These are phyloP conservation scores for Verticillium longisporum DNA, from an alignment of 2,329 filamentous ascomycete species.

Conservation along the genomic window DNA sequence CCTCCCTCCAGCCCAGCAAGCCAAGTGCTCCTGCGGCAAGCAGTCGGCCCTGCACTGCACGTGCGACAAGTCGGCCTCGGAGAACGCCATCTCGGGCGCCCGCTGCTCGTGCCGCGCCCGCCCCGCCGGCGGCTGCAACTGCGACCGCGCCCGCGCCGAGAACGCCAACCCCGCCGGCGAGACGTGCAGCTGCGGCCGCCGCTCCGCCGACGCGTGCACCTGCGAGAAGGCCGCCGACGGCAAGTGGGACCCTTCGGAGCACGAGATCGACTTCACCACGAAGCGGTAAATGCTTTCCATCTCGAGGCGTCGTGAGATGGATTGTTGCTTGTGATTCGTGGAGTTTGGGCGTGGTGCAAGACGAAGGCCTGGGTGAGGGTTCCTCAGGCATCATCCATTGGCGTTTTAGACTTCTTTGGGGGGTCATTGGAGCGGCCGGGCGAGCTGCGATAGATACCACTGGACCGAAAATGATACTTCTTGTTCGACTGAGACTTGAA, in stretches of 20 bases:
- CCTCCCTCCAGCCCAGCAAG: constrained; percentile 47
- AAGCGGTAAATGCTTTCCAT: constrained; percentile 35
- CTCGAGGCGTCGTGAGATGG: not conserved
- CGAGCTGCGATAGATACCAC: not conserved
- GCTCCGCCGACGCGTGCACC: constrained; percentile 67
- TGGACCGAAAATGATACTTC: not conserved
- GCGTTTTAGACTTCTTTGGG: not conserved
- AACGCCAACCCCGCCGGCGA: constrained; percentile 55
- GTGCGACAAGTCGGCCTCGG: constrained; percentile 67
- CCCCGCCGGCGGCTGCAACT: constrained; percentile 75
- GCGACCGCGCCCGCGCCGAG: constrained; percentile 64
- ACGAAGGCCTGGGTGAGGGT: not conserved
- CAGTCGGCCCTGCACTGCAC: constrained; percentile 79
- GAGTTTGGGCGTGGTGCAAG: not conserved
- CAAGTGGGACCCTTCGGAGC: constrained; percentile 49
- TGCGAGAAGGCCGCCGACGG: constrained; percentile 67
- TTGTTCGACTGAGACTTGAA: no score
- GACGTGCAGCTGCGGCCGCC: constrained; percentile 71
- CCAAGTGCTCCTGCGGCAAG: constrained; percentile 84
- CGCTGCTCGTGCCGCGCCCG: constrained; percentile 80
- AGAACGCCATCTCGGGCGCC: constrained; percentile 68
- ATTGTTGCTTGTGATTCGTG: not conserved
- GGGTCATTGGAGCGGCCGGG: not conserved
- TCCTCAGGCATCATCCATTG: not conserved
- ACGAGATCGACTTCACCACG: constrained; percentile 86